Evolutionary conservation across 495 filamentous ascomycete species (phyloP).

Genomic region (Daldinia vernicosa): DNA sequence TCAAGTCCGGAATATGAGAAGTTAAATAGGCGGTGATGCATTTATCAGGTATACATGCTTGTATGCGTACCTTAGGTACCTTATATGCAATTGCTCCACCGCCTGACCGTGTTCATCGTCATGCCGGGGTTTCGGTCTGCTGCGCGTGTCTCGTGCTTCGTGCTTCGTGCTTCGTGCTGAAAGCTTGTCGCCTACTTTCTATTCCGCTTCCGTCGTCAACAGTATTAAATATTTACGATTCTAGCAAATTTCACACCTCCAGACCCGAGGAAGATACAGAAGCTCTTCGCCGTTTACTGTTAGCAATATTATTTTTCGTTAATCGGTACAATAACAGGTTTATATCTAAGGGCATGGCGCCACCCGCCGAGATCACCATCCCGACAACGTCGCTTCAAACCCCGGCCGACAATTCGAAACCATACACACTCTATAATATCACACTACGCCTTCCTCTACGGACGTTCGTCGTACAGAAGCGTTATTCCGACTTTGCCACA

Average conservation of each 20-base stretch:
- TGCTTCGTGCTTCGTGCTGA: conserved; percentile 7
- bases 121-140: conserved; percentile 6
- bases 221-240: neutral
- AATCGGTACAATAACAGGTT: neutral
- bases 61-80: conserved; percentile 9
- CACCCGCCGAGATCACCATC: conserved; percentile 81
- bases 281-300: neutral
- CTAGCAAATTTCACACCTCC: neutral
- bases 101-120: conserved; percentile 13
- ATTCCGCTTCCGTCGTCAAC: conserved; percentile 23
- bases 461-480: conserved; percentile 86
- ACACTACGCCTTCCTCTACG: conserved; percentile 86
- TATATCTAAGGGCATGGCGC: conserved; percentile 65
- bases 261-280: neutral
- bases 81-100: conserved; percentile 5
- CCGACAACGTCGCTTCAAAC: conserved; percentile 72
- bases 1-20: neutral
- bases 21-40: neutral
- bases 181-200: neutral
- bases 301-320: neutral
- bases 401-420: conserved; percentile 64
- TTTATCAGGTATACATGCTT: neutral
- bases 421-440: conserved; percentile 93
- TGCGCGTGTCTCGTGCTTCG: conserved; percentile 34
- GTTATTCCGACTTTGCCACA: conserved; percentile 89